Evolutionary conservation across 2,329 filamentous ascomycete species (phyloP).

Genomic region (Aspergillus melleus): DNA sequence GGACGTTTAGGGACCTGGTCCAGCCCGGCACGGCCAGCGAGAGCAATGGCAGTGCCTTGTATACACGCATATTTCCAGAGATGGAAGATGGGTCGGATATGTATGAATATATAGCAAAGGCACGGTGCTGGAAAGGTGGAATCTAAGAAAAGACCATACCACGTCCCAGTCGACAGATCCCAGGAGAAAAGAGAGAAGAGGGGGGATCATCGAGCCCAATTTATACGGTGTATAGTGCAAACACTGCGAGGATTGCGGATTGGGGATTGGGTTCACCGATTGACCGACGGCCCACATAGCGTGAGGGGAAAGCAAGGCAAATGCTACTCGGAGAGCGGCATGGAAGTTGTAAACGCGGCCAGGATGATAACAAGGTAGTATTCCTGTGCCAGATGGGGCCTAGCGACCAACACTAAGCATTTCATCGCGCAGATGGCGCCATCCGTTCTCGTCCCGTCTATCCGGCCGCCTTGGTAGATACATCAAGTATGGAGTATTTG

Average conservation of each 20-base stretch:
- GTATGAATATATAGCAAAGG: neutral
- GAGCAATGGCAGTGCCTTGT: conserved; percentile 21
- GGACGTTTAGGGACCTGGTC: conserved; percentile 6
- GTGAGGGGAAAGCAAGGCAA: conserved; percentile 5
- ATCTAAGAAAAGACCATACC: neutral
- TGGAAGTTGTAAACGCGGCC: neutral
- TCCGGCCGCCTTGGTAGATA: neutral
- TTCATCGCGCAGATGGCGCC: neutral
- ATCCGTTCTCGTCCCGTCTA: neutral
- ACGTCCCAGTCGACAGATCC: neutral
- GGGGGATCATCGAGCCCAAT: neutral
- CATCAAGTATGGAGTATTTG: too few relatives aligned
- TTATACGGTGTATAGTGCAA: neutral
- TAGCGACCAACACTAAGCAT: neutral
- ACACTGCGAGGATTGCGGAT: neutral
- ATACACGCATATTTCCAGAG: conserved; percentile 22
- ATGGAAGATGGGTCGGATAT: neutral
- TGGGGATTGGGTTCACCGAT: neutral
- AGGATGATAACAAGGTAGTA: conserved; percentile 8
- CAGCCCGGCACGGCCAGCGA: conserved; percentile 20
- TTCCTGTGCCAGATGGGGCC: neutral
- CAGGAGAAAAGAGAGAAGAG: neutral
- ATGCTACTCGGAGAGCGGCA: neutral
- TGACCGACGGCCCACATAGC: neutral
- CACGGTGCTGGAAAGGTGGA: neutral